Evolutionary conservation across 2,329 filamentous ascomycete genomes (phyloP), one percentile per base, ranked within the genome.

Genomic region (Hypomyces perniciosus): DNA sequence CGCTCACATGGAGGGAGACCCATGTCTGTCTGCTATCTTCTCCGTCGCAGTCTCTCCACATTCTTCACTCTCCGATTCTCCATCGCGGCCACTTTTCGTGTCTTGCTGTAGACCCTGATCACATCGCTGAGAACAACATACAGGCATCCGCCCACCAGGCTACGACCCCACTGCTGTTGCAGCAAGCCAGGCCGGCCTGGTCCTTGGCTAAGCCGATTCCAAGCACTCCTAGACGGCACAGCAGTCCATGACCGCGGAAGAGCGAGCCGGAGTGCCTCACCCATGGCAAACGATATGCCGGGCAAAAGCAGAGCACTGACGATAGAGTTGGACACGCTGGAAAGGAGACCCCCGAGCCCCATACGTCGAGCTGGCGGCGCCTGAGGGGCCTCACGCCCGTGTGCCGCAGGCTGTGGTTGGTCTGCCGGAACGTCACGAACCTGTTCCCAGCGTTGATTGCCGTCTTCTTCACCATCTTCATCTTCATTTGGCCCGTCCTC

Each of bases 131-230:
- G 68, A 8, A 96, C 84, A 12, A 97, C 84, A 61, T 92, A 96
- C 20, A 95, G 70, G 64, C 89, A 93, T 0, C 93, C 93, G 1
- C 93, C 93, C 1, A 93, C 78, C 3, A 99, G 74, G 61, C 88
- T 96, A 50, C 93, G 78, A 1, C 90, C 93, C 90, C 93, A 97
- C 52, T 85, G 83, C 59, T 87, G 81, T 62, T 93, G 88, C 31
- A 99, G 67, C 28, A 97, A 73, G 0, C 87, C 85, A 0, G 80
- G 80, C 3, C 78, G 73, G 34, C 73, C 54, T 8, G 56, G 56
- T 12, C 54, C 43, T 3, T 56, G 58, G 8, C 57, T 52, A 51
- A 47, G 47, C 30, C 56, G 51, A 3, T 20, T 20, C 57, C 60
- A 66, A 9, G 57, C 51, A 47, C 53, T 61, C 29, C 58, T 54